phyloP scores from a whole-genome alignment of 768 basidiomycete genomes.

The Leucosporidium creatinivorum region DNA sequence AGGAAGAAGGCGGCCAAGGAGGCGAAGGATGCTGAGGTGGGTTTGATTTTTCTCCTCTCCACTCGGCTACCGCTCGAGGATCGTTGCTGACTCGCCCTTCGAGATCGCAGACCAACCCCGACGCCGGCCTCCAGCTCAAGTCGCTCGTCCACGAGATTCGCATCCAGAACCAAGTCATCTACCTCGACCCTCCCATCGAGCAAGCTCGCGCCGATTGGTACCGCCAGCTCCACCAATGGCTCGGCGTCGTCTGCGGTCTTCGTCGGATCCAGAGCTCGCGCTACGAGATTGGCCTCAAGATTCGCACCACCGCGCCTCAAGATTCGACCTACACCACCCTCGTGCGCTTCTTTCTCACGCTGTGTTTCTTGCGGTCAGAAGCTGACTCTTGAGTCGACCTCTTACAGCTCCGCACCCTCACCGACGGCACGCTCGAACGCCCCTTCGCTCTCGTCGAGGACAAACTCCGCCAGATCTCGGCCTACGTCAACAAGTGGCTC shows the following conservation, averaged over 20 bases:
- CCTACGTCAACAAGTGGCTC: slow-evolving; percentile 95
- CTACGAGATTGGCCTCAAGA: slow-evolving; percentile 92
- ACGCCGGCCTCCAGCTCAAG: slow-evolving; percentile 57
- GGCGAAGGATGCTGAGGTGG: slow-evolving; percentile 58
- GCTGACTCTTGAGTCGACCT: background rate
- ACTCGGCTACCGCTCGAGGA: background rate
- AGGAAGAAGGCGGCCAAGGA: slow-evolving; percentile 38
- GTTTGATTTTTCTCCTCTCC: slow-evolving; percentile 17
- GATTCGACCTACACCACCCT: slow-evolving; percentile 78
- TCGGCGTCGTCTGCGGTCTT: slow-evolving; percentile 84
- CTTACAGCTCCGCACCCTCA: slow-evolving; percentile 63
- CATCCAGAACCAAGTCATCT: slow-evolving; percentile 98
- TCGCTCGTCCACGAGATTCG: slow-evolving; percentile 91
- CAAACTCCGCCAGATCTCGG: slow-evolving; percentile 76
- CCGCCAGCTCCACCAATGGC: slow-evolving; percentile 77
- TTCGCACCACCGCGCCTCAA: slow-evolving; percentile 56
- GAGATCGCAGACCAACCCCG: slow-evolving; percentile 7
- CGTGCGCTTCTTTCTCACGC: slow-evolving; percentile 46
- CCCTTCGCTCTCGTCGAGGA: slow-evolving; percentile 80
- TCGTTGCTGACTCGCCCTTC: background rate
- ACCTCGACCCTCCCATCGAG: slow-evolving; percentile 95
- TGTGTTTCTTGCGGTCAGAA: background rate
- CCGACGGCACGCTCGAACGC: slow-evolving; percentile 63
- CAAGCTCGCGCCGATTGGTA: slow-evolving; percentile 85
- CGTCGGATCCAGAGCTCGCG: slow-evolving; percentile 85